These are phyloP conservation scores for Aurifilum marmelostoma DNA, from an alignment of 2,329 filamentous ascomycete genomes.

Conservation along the genomic window DNA sequence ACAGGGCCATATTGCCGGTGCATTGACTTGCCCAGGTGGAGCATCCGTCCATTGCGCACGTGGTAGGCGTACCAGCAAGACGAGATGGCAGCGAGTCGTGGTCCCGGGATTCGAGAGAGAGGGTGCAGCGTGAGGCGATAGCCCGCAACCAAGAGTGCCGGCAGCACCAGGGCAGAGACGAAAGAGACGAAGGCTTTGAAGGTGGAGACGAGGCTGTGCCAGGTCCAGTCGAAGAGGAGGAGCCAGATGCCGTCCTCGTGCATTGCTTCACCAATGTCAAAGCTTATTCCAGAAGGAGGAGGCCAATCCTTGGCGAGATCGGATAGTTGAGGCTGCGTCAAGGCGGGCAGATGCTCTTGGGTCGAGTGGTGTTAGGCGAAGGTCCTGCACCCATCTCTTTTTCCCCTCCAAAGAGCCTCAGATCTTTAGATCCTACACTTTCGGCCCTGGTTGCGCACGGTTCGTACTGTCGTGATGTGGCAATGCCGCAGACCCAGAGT, in stretches of 20 bases:
- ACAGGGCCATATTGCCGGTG: slow-evolving; percentile 52
- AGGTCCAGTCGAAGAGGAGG: neutral
- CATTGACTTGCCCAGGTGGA: slow-evolving; percentile 46
- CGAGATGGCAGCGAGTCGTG: slow-evolving; percentile 50
- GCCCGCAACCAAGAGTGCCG: slow-evolving; percentile 1
- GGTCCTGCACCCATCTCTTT: neutral
- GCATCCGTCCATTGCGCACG: slow-evolving; percentile 47
- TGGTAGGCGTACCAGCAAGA: slow-evolving; percentile 53
- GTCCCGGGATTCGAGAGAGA: slow-evolving; percentile 50
- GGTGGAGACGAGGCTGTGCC: neutral
- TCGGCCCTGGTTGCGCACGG: neutral
- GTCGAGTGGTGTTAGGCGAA: too few species aligned
- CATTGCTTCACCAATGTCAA: neutral
- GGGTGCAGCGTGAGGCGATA: slow-evolving; percentile 51
- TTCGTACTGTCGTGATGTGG: neutral
- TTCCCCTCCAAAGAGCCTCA: neutral
- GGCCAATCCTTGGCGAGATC: neutral
- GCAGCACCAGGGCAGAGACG: neutral
- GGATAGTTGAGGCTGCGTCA: neutral
- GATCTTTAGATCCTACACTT: neutral
- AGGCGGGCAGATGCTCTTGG: neutral
- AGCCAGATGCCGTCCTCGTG: neutral
- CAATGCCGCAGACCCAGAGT: neutral
- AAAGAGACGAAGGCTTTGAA: neutral
- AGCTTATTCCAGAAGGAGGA: neutral